A percentile compares a stretch with the other conserved stretches of the same genome.
These are phyloP conservation scores for Mortierella hygrophila DNA, from an alignment of 192 early-diverging fungal species.

Conservation along the genomic window DNA sequence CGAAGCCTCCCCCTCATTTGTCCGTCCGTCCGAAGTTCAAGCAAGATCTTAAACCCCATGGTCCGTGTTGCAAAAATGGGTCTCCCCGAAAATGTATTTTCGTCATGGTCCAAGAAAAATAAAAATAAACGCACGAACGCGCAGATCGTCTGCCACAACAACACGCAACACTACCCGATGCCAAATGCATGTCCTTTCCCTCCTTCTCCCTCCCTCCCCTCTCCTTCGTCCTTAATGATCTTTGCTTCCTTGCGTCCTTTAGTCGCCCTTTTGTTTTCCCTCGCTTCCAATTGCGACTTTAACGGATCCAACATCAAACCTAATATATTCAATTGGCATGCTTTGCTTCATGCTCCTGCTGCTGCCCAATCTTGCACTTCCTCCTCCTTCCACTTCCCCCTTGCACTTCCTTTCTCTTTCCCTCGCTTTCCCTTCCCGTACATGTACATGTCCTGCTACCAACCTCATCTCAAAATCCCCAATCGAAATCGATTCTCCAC, in stretches of 20 bases:
- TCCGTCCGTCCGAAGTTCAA: no score
- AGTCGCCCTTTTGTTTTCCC: background rate
- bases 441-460: background rate
- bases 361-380: background rate
- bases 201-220: background rate
- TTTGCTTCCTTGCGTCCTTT: background rate
- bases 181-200: no score
- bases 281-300: background rate
- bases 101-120: no score
- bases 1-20: no score
- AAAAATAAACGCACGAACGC: no score
- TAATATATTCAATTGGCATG: background rate
- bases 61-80: no score
- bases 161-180: no score
- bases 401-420: background rate
- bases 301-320: no score
- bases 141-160: no score
- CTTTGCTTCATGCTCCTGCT: background rate
- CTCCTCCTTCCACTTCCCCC: background rate
- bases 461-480: background rate
- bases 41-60: no score
- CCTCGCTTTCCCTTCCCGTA: background rate
- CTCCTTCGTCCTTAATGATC: background rate
- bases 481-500: background rate
- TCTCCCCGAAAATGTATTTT: no score